Evolutionary conservation across 495 filamentous ascomycete genomes (phyloP), one percentile per base, ranked within the genome.

Genomic region (Cenococcum geophilum): DNA sequence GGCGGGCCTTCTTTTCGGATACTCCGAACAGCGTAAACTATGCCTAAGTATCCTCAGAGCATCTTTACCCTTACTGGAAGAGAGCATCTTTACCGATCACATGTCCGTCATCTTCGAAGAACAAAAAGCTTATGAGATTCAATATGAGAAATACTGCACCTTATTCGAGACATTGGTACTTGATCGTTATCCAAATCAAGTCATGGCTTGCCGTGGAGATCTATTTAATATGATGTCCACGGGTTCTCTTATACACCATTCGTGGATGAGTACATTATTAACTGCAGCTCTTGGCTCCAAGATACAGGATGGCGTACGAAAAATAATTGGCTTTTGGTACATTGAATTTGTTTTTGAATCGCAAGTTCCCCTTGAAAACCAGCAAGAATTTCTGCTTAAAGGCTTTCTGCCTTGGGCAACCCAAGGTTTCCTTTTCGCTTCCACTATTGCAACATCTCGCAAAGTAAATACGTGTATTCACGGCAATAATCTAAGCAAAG

Each of bases 1-100:
- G 54, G 40, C 66, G 22, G 74, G 77, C 1, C 69, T 79, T 11
- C 62, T 71, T 23, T 57, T 56, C 16, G 77, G 77, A 0, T 74
- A 71, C 56, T 65, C 59, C 2, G 77, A 78, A 58, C 73, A 73
- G 53, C 70, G 76, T 16, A 79, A 79, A 63, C 70, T 73, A 37
- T 77, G 76, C 55, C 68, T 79, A 5, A 67, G 71, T 22, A 78
- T 79, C 35, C 63, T 79, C 21, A 70, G 64, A 36, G 69, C 53
- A 16, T 76, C 77, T 1, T 21, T 79, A 10, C 48, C 50, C 1
- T 25, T 72, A 16, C 59, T 70, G 0, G 36, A 48, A 52, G 21
- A 60, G 14, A 55, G 57, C 36, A 58, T 70, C 55, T 6, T 52
- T 68, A 51, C 56, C 35, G 43, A 68, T 40, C 20, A 61, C 25